Percentiles rank a stretch among this genome's conserved stretches.
These are phyloP conservation scores for Phytomonas sp. DNA, from an alignment of 208 protist genomes.

Conservation along the genomic window DNA sequence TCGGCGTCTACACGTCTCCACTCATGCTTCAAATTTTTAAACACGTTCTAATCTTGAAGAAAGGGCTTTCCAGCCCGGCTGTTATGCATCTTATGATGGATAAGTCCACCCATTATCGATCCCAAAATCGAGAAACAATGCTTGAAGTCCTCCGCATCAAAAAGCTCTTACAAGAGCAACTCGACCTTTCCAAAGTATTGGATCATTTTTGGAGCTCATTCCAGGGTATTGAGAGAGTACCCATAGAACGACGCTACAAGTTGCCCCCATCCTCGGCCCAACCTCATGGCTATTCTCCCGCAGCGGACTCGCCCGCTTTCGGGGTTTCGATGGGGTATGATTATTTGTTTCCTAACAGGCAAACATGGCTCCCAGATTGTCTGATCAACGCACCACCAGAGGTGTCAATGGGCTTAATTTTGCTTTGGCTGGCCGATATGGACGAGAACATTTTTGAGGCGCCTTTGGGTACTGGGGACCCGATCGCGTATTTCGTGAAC, in stretches of 20 bases:
- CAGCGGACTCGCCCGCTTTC: slow-evolving; percentile 44
- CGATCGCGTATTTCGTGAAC: slow-evolving; percentile 64
- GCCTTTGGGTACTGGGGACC: slow-evolving; percentile 50
- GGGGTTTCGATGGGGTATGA: slow-evolving; percentile 20
- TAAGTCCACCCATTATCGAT: slow-evolving; percentile 41
- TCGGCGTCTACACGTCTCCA: slow-evolving; percentile 63
- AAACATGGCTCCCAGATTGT: slow-evolving; percentile 46
- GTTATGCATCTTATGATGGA: slow-evolving; percentile 47
- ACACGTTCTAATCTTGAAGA: slow-evolving; percentile 64
- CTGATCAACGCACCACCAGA: slow-evolving; percentile 59
- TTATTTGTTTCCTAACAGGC: slow-evolving; percentile 55
- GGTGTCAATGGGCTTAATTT: slow-evolving; percentile 56
- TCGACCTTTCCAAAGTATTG: slow-evolving; percentile 43
- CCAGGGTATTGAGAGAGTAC: slow-evolving; percentile 26
- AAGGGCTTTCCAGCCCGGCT: slow-evolving; percentile 45
- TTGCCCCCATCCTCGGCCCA: slow-evolving; percentile 47
- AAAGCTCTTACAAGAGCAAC: slow-evolving; percentile 43
- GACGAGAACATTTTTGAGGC: slow-evolving; percentile 57
- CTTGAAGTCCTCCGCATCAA: slow-evolving; percentile 44
- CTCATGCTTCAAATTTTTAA: slow-evolving; percentile 78
- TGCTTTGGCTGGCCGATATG: slow-evolving; percentile 68
- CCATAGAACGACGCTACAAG: slow-evolving; percentile 23
- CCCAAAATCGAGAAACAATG: slow-evolving; percentile 65
- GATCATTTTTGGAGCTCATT: slow-evolving; percentile 49
- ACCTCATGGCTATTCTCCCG: slow-evolving; percentile 60